Evolutionary conservation across 768 basidiomycete species (phyloP), one percentile per base, ranked within the genome.

Genomic region (Leucosporidium scottii): DNA sequence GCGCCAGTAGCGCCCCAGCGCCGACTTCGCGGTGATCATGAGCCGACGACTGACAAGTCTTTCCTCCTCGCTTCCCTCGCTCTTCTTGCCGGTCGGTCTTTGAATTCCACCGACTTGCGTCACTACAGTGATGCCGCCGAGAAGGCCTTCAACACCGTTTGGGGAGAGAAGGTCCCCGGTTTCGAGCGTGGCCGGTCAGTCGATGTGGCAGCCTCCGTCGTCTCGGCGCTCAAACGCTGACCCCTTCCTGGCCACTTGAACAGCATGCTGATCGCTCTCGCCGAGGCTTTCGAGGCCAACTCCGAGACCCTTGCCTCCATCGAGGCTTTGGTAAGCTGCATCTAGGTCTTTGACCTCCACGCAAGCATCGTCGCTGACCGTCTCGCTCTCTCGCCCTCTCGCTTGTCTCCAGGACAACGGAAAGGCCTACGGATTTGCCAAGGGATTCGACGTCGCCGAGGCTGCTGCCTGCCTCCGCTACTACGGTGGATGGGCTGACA

Each of bases 401-500:
- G 31, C 31, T n/a, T 12, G 21, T n/a, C 27, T 31, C 25, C 78
- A 89, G 69, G 84, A 91, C 76, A 86, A 85, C 66, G 81, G 81
- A 44, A 87, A 87, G 78, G 82, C 83, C 3, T 86, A 81, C 74
- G 44, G 61, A 15, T 80, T 76, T 58, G 74, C 77, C 36, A 71
- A 71, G 28, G 70, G 61, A n/a, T 77, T 78, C 70, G 78, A 79
- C 68, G 76, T 79, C 27, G 31, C 73, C 50, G 73, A 74, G 61
- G 73, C 76, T 21, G 76, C 77, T 39, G 75, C 60, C n/a, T 75
- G 74, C 68, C 64, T 78, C 28, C 72, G 81, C 49, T 94, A 93
- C 80, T 97, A 88, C 74, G 89, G 86, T 51, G 93, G 92, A 23
- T 90, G 89, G 86, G 89, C 91, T 27, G 92, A 93, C 81, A 94